Evolutionary conservation across 2,329 filamentous ascomycete genomes (phyloP).

Genomic region (Hymenoscyphus infarciens): DNA sequence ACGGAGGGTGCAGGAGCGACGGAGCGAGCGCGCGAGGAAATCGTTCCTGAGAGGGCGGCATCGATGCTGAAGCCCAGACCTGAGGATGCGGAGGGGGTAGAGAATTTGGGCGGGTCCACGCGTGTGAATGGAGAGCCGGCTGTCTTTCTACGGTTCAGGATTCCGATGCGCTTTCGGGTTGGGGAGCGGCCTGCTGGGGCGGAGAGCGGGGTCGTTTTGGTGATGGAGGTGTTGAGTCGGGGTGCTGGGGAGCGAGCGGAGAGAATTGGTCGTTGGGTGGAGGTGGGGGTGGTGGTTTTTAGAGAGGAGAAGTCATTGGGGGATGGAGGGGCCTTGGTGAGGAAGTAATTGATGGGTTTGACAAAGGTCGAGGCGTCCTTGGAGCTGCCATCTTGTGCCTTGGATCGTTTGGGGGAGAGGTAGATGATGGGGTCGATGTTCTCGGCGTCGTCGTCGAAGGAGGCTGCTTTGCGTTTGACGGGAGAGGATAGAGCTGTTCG

Average conservation of each 20-base stretch:
- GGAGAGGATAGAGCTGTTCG: slow-evolving; percentile 27
- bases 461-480: slow-evolving; percentile 57
- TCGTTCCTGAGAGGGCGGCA: slow-evolving; percentile 74
- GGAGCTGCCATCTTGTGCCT: slow-evolving; percentile 44
- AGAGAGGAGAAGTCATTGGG: slow-evolving; percentile 29
- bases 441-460: slow-evolving; percentile 52
- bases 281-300: slow-evolving; percentile 19
- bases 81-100: slow-evolving; percentile 46
- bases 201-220: slow-evolving; percentile 53
- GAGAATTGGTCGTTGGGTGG: slow-evolving; percentile 40
- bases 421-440: slow-evolving; percentile 58
- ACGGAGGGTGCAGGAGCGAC: slow-evolving; percentile 24
- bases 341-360: slow-evolving; percentile 35
- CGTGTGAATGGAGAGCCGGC: slow-evolving; percentile 59
- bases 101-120: slow-evolving; percentile 66
- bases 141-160: slow-evolving; percentile 65
- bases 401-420: slow-evolving; percentile 52
- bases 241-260: slow-evolving; percentile 51
- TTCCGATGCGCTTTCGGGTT: slow-evolving; percentile 66
- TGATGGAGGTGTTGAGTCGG: slow-evolving; percentile 43
- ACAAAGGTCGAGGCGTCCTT: slow-evolving; percentile 19
- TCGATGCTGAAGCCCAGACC: slow-evolving; percentile 73
- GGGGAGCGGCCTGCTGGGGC: slow-evolving; percentile 81
- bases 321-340: slow-evolving; percentile 35
- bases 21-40: slow-evolving; percentile 53